Evolutionary conservation across 768 basidiomycete genomes (phyloP).

Genomic region (Trametes cingulata): DNA sequence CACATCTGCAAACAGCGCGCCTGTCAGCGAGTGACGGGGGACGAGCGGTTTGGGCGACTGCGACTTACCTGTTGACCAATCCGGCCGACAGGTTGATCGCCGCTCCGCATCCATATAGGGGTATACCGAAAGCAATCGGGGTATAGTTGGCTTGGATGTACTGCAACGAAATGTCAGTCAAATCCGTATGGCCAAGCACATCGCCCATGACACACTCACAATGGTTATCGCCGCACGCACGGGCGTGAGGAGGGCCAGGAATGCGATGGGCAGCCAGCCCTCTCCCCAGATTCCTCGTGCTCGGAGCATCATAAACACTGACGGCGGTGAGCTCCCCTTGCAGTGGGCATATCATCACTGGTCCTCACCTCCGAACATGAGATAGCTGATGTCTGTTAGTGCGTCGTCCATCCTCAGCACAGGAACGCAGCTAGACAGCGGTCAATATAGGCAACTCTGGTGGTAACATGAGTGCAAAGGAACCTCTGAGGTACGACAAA

Average conservation of each 20-base stretch:
- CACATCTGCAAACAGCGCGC: not conserved
- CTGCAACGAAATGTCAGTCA: not conserved
- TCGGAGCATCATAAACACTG: constrained; percentile 22
- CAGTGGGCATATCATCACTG: not conserved
- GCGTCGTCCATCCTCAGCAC: constrained; percentile 24
- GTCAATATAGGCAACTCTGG: not conserved
- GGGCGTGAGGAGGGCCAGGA: constrained; percentile 13
- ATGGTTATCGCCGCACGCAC: constrained; percentile 12
- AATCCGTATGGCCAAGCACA: not conserved
- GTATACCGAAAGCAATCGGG: constrained; percentile 24
- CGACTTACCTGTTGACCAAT: not conserved
- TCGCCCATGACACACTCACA: not conserved
- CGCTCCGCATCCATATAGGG: constrained; percentile 24
- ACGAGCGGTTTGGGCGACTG: too few relatives aligned
- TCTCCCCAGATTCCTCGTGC: constrained; percentile 20
- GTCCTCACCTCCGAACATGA: constrained; percentile 19
- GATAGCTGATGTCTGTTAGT: constrained; percentile 21
- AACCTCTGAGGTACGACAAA: constrained; percentile 4
- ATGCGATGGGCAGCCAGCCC: constrained; percentile 10
- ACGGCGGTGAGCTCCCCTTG: not conserved
- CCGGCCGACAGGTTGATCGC: not conserved
- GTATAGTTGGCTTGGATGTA: constrained; percentile 19
- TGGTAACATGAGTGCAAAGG: not conserved
- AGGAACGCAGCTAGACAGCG: constrained; percentile 16
- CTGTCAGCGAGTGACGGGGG: not conserved